Evolutionary conservation across 371 early-diverging fungal genomes (phyloP).

Genomic region (Mortierella sp.): DNA sequence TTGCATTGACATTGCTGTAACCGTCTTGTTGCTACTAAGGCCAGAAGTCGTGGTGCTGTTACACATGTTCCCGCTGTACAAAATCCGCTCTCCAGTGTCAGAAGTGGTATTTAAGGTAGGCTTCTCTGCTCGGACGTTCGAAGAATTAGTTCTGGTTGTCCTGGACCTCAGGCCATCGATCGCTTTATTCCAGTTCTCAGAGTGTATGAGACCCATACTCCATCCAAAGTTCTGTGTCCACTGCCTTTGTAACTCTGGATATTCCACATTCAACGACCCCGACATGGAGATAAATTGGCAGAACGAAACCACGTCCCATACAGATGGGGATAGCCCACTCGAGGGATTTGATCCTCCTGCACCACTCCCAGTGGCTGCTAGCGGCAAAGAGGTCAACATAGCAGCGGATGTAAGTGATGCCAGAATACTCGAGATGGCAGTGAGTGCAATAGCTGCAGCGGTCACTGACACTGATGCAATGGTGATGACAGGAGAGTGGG

Average conservation of each 20-base stretch:
- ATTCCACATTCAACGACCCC: conserved; percentile 44
- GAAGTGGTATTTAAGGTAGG: neutral
- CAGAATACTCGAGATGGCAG: conserved; percentile 23
- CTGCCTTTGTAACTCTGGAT: conserved; percentile 44
- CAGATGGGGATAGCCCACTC: conserved; percentile 28
- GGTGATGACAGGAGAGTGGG: conserved; percentile 32
- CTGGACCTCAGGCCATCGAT: conserved; percentile 29
- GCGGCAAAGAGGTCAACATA: conserved; percentile 24
- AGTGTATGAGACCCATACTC: conserved; percentile 40
- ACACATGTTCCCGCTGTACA: neutral
- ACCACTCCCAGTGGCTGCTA: conserved; percentile 17
- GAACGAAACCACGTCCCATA: conserved; percentile 49
- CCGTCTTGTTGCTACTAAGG: neutral
- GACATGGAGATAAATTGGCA: conserved; percentile 51
- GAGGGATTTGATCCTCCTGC: neutral
- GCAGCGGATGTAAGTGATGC: conserved; percentile 41
- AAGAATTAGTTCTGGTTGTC: neutral
- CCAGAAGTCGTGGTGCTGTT: neutral
- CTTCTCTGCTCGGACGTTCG: neutral
- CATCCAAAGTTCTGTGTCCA: conserved; percentile 55
- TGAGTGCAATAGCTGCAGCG: conserved; percentile 23
- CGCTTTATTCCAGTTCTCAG: conserved; percentile 31
- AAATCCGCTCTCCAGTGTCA: neutral
- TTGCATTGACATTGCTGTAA: conserved; percentile 19
- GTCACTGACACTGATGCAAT: conserved; percentile 38